Percentiles rank a stretch among this genome's conserved stretches.
These are phyloP conservation scores for Colletotrichum trifolii DNA, from an alignment of 2,329 filamentous ascomycete genomes.

Conservation along the genomic window DNA sequence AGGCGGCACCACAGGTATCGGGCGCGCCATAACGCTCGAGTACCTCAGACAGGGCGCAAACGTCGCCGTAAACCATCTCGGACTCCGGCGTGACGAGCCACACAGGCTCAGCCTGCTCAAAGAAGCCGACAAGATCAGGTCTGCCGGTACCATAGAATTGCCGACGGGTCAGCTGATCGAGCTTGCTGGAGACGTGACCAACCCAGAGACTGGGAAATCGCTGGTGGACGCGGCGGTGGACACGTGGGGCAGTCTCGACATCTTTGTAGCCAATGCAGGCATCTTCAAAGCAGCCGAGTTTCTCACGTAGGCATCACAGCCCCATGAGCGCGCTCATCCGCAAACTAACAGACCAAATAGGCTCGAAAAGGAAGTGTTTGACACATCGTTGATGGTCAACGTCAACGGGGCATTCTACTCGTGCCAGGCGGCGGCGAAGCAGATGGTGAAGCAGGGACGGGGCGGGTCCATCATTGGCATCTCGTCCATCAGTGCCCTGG, in stretches of 20 bases:
- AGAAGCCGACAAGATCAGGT: slow-evolving; percentile 48
- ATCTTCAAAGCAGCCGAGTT: slow-evolving; percentile 31
- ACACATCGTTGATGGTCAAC: slow-evolving; percentile 72
- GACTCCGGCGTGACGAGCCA: slow-evolving; percentile 46
- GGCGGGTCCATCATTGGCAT: slow-evolving; percentile 74
- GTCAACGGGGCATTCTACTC: slow-evolving; percentile 77
- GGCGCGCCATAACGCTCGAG: slow-evolving; percentile 74
- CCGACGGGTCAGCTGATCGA: slow-evolving; percentile 62
- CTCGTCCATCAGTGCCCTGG: slow-evolving; percentile 72
- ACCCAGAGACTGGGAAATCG: slow-evolving; percentile 68
- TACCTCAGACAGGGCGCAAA: slow-evolving; percentile 72
- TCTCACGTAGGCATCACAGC: slow-evolving; percentile 12
- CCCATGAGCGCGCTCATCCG: neutral
- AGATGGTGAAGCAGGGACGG: slow-evolving; percentile 61
- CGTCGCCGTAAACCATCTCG: slow-evolving; percentile 72
- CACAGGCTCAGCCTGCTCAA: slow-evolving; percentile 46
- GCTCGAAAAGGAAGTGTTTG: slow-evolving; percentile 66
- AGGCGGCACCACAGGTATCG: slow-evolving; percentile 75
- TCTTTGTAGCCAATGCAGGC: slow-evolving; percentile 45
- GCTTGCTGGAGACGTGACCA: slow-evolving; percentile 72
- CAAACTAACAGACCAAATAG: slow-evolving; percentile 54
- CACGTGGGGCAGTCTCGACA: slow-evolving; percentile 58
- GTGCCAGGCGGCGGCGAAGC: slow-evolving; percentile 69
- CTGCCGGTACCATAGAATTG: slow-evolving; percentile 40
- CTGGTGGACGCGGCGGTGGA: slow-evolving; percentile 49